Evolutionary conservation across 2,329 filamentous ascomycete species (phyloP).

Genomic region (Fusarium foetens): DNA sequence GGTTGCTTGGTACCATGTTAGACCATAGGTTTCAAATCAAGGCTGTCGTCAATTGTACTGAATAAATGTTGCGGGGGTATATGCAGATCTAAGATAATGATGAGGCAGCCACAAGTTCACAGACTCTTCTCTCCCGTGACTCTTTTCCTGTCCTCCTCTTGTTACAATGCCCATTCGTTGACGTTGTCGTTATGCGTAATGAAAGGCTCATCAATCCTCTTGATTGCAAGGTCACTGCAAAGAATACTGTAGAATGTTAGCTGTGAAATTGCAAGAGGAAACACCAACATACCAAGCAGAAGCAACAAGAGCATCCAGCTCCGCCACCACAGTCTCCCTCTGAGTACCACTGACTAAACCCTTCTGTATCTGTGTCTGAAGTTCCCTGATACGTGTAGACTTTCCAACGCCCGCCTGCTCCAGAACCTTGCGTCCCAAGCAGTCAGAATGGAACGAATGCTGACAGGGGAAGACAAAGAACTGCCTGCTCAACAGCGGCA

Average conservation of each 20-base stretch:
- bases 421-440: conserved; percentile 85
- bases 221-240: conserved; percentile 94
- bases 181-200: conserved; percentile 76
- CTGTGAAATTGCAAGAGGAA: not conserved
- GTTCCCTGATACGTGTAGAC: conserved; percentile 82
- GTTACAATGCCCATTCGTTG: conserved; percentile 80
- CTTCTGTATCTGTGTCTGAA: conserved; percentile 85
- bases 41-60: conserved; percentile 18
- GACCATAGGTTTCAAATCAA: not conserved
- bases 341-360: conserved; percentile 75
- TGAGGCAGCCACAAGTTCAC: conserved; percentile 27
- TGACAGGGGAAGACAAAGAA: conserved; percentile 99
- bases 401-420: conserved; percentile 81
- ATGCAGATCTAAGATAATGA: conserved; percentile 43
- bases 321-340: conserved; percentile 84
- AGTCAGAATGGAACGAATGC: conserved; percentile 97
- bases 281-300: conserved; percentile 76
- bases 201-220: conserved; percentile 93
- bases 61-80: conserved; percentile 40
- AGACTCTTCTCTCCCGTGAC: conserved; percentile 26
- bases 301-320: conserved; percentile 92
- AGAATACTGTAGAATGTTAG: conserved; percentile 72
- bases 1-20: not conserved
- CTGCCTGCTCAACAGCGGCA: conserved; percentile 87
- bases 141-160: conserved; percentile 12